Conservation (phyloP, 2,329 filamentous ascomycete species). For the Fusarium mundagurra region DNA sequence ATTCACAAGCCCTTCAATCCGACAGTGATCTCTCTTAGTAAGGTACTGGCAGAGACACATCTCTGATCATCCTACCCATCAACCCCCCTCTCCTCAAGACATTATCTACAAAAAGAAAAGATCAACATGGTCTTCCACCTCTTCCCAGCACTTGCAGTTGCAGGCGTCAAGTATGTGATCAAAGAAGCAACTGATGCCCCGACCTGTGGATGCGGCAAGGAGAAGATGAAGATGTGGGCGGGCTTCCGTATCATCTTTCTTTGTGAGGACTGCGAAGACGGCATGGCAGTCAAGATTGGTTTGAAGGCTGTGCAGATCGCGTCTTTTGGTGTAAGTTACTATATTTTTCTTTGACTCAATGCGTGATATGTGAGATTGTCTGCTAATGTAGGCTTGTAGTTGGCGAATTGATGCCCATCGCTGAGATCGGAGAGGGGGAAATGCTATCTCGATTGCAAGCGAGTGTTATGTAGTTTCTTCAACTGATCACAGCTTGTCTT, state of each 20-base stretch:
- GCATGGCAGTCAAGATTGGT: neutral
- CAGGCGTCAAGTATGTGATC: neutral
- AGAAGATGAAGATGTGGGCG: slow-evolving; percentile 1
- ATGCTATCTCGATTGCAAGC: neutral
- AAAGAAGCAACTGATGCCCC: neutral
- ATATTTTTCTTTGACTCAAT: no score
- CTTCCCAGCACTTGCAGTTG: neutral
- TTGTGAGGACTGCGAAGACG: neutral
- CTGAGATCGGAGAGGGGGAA: neutral
- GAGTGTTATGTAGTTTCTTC: no score
- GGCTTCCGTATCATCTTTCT: neutral
- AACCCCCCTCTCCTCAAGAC: neutral
- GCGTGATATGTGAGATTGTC: neutral
- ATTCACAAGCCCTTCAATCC: no score
- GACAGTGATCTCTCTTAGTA: neutral
- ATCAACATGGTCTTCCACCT: neutral
- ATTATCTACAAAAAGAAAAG: no score
- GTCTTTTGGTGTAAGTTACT: neutral
- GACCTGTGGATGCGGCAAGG: neutral
- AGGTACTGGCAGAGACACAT: neutral
- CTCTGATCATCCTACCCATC: neutral
- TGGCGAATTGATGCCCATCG: neutral
- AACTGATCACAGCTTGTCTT: no score
- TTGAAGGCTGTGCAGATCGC: neutral
- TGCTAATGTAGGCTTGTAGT: neutral